Evolutionary conservation across 2,329 filamentous ascomycete species (phyloP).

Genomic region (Neofusicoccum cordaticola): DNA sequence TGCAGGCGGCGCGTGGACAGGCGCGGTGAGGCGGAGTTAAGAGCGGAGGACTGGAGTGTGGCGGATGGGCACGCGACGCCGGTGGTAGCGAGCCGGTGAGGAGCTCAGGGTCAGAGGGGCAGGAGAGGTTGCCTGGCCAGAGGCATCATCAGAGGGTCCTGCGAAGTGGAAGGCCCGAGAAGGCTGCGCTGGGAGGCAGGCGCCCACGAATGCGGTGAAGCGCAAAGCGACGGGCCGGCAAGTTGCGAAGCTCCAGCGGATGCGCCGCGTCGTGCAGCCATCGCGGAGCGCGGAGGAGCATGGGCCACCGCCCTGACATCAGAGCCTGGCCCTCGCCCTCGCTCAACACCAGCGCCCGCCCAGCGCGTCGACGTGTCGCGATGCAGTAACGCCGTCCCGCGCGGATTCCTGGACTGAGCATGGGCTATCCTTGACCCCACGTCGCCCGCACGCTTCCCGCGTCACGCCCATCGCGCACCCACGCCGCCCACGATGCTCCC

Average conservation of each 20-base stretch:
- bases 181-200: not conserved
- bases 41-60: not conserved
- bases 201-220: constrained; percentile 7
- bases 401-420: not conserved
- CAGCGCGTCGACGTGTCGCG: too few species aligned
- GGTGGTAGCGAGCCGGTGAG: not conserved
- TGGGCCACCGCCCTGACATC: constrained; percentile 6
- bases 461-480: not conserved
- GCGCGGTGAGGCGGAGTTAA: constrained; percentile 1
- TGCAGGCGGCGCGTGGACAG: constrained; percentile 6
- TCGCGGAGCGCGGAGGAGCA: not conserved
- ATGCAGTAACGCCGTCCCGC: not conserved
- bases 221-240: constrained; percentile 1
- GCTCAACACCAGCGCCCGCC: not conserved
- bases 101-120: constrained; percentile 9
- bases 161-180: not conserved
- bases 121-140: constrained; percentile 9
- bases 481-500: not conserved
- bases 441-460: not conserved
- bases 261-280: too few species aligned
- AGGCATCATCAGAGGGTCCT: not conserved
- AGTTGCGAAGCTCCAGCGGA: not conserved
- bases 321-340: not conserved
- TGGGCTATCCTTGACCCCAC: not conserved
- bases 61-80: constrained; percentile 1